These are phyloP conservation scores for Pneumocystis wakefieldiae DNA, from an alignment of 1,139 yeast species.

Conservation along the genomic window DNA sequence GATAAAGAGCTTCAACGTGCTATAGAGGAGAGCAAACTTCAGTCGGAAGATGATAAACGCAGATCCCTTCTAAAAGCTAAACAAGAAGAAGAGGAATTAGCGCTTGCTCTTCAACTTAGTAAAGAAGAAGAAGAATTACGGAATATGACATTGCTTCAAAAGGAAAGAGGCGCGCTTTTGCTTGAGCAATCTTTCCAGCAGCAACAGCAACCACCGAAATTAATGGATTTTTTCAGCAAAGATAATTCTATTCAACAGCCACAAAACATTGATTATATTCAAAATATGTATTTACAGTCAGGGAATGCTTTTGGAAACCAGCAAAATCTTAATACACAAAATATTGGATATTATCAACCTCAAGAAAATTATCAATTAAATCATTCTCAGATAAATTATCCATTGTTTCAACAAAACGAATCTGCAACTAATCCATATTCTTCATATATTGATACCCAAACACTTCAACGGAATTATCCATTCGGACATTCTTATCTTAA, in stretches of 20 bases:
- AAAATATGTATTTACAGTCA: slow-evolving; percentile 20
- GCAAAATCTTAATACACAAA: slow-evolving; percentile 15
- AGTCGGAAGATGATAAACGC: slow-evolving; percentile 76
- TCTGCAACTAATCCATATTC: slow-evolving; percentile 92
- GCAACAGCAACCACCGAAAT: slow-evolving; percentile 35
- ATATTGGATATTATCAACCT: slow-evolving; percentile 18
- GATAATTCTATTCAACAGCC: slow-evolving; percentile 18
- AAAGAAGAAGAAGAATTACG: slow-evolving; percentile 63
- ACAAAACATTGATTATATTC: slow-evolving; percentile 11
- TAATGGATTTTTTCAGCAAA: slow-evolving; percentile 37
- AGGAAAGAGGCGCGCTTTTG: slow-evolving; percentile 21
- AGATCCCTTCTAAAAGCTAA: slow-evolving; percentile 29
- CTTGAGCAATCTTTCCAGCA: slow-evolving; percentile 22
- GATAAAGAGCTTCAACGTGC: slow-evolving; percentile 80
- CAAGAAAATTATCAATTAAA: slow-evolving; percentile 28
- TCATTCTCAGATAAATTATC: slow-evolving; percentile 31
- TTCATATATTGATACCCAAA: slow-evolving; percentile 27
- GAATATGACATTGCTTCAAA: slow-evolving; percentile 21
- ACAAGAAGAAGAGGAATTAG: slow-evolving; percentile 51
- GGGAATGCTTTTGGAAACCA: not conserved
- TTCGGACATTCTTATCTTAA: not conserved
- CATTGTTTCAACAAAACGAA: slow-evolving; percentile 28
- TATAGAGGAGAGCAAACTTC: slow-evolving; percentile 60
- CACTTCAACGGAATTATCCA: slow-evolving; percentile 10
- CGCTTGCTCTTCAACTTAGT: slow-evolving; percentile 67